Evolutionary conservation across 441 rosid genomes (phyloP), one percentile per base, ranked within the genome.

Genomic region (Gossypium gossypioides): DNA sequence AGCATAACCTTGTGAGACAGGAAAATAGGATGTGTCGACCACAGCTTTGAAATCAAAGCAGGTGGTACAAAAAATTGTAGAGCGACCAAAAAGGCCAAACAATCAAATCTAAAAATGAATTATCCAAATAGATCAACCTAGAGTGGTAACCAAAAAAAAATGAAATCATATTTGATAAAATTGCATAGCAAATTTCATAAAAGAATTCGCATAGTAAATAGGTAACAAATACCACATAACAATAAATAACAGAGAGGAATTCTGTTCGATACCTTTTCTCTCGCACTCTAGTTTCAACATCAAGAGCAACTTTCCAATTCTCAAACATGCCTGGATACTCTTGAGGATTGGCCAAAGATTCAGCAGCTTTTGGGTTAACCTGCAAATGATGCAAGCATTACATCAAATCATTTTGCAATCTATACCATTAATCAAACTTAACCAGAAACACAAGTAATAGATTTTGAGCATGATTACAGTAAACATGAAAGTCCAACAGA

Each of bases 321-420:
- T 95, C 99, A 84, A 93, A 96, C 83, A 93, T 50, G 86, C 91
- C 93, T 25, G 98, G 87, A 77, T 96, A 91, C 82, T 91, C 99
- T 77, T 84, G 88, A 59, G 99, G 98, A 85, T 96, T 97, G 21
- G 99, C 97, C 85, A 96, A 82, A 71, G 98, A 93, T 75, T 96
- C 99, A 52, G 99, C 98, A 62, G 99, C 98, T 84, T 91, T 96
- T 66, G 97, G 90, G 78, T 92, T 93, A 75, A 93, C 86, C 99
- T 96, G 81, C 63, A 80, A 34, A 73, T 64, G 75, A 75, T 46
- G 78, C 50, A 48, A 68, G 29, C 44, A 40, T 78, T 25, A 59
- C 18, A 57, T 60, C 68, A 60, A 48, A 46, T 48, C 9, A 48
- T 25, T 46, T 46, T 3, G 32, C 29, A 25, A 10, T 46, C 1